Conservation (phyloP, 2,329 filamentous ascomycete species). For the Cryphonectria parasitica region DNA sequence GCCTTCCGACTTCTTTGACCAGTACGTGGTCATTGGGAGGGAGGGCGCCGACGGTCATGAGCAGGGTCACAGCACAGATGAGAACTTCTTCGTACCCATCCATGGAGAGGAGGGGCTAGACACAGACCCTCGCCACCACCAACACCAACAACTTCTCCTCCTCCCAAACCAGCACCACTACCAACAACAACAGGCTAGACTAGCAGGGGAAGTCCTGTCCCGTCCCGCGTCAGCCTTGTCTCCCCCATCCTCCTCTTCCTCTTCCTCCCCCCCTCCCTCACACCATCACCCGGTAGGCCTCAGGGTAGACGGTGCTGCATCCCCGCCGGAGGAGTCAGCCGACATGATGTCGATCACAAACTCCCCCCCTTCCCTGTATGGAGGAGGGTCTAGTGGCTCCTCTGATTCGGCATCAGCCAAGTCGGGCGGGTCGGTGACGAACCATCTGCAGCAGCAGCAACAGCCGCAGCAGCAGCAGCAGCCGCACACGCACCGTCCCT, state of each 20-base stretch:
- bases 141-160: background rate
- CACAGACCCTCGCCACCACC: background rate
- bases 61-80: slow-evolving; percentile 3
- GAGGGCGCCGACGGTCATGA: background rate
- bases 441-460: slow-evolving; percentile 15
- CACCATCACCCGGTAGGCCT: background rate
- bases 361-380: slow-evolving; percentile 20
- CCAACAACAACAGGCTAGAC: background rate
- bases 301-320: slow-evolving; percentile 12
- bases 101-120: background rate
- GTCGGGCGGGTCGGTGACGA: slow-evolving; percentile 12
- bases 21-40: slow-evolving; percentile 26
- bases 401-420: background rate
- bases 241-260: background rate
- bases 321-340: slow-evolving; percentile 14
- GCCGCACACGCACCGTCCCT: background rate
- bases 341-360: slow-evolving; percentile 16
- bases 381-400: slow-evolving; percentile 3
- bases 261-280: background rate
- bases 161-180: background rate
- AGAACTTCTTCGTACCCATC: slow-evolving; percentile 23
- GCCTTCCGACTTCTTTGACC: slow-evolving; percentile 27
- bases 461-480: background rate
- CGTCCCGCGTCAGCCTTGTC: slow-evolving; percentile 12
- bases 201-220: slow-evolving; percentile 13